Evolutionary conservation across 1,284 basidiomycete genomes (phyloP).

Genomic region (Fomitopsis betulina): DNA sequence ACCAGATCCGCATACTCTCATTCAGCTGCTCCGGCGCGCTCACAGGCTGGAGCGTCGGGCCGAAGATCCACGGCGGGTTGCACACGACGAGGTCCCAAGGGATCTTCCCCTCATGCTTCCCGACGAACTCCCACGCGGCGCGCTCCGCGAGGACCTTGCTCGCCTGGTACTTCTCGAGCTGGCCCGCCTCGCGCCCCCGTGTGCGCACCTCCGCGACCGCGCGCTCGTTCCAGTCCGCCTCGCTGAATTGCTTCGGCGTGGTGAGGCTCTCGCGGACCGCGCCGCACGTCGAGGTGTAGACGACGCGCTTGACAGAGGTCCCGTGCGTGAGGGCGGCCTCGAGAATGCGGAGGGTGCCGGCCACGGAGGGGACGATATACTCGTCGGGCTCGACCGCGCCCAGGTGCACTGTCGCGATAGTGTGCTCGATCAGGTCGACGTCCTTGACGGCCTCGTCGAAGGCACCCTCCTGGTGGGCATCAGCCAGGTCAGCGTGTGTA

Average conservation of each 20-base stretch:
- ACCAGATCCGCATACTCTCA: slow-evolving; percentile 39
- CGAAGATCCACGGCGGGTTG: slow-evolving; percentile 49
- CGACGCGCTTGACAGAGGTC: slow-evolving; percentile 54
- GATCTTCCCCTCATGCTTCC: slow-evolving; percentile 41
- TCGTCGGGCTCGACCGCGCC: slow-evolving; percentile 32
- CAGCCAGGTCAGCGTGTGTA: not conserved
- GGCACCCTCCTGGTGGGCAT: slow-evolving; percentile 26
- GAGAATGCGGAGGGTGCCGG: slow-evolving; percentile 25
- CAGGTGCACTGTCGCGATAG: slow-evolving; percentile 39
- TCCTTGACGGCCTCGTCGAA: slow-evolving; percentile 40
- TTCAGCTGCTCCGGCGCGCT: slow-evolving; percentile 42
- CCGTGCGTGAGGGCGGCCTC: slow-evolving; percentile 25
- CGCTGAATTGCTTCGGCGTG: slow-evolving; percentile 28
- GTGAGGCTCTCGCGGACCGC: slow-evolving; percentile 34
- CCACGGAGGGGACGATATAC: slow-evolving; percentile 27
- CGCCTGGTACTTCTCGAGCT: slow-evolving; percentile 44
- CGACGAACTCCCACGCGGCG: slow-evolving; percentile 53
- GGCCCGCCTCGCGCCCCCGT: slow-evolving; percentile 42
- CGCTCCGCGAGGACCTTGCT: slow-evolving; percentile 61
- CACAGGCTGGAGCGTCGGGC: slow-evolving; percentile 49
- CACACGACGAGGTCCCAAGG: slow-evolving; percentile 53
- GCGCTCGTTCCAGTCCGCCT: slow-evolving; percentile 64
- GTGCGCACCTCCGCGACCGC: slow-evolving; percentile 43
- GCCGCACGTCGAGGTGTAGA: slow-evolving; percentile 58
- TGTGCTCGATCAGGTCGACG: slow-evolving; percentile 41